phyloP scores from a whole-genome alignment of 176 grass and related monocot species.

The Zizania latifolia region DNA sequence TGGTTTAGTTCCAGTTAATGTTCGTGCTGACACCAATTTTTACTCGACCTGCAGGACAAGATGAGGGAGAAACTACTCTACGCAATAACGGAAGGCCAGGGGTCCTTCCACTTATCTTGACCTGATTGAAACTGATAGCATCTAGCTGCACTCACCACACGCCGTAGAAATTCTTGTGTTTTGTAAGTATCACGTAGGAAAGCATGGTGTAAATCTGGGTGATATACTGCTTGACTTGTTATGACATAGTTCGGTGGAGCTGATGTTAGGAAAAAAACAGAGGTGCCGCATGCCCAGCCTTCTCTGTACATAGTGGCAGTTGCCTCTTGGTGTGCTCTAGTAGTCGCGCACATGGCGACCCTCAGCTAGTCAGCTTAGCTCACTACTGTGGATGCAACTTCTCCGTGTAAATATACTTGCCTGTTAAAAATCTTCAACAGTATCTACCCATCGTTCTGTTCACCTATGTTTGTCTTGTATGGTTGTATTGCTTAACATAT shows the following conservation, averaged over 20 bases:
- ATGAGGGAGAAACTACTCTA: constrained; percentile 64
- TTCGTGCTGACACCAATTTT: neutral
- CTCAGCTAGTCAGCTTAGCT: constrained; percentile 21
- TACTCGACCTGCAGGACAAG: constrained; percentile 47
- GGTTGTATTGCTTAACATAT: neutral
- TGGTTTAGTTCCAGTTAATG: neutral
- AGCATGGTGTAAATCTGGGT: constrained; percentile 27
- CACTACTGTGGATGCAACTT: neutral
- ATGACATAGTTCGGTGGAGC: too few species aligned
- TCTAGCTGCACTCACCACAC: neutral
- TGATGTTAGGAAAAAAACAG: too few species aligned
- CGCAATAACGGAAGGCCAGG: constrained; percentile 69
- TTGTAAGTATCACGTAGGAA: constrained; percentile 41
- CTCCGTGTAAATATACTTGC: constrained; percentile 37
- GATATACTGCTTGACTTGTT: constrained; percentile 20
- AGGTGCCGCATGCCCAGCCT: neutral
- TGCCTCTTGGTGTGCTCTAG: constrained; percentile 21
- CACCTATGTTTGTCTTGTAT: too few species aligned
- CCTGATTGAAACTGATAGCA: neutral
- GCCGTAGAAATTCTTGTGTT: neutral
- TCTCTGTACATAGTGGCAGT: constrained; percentile 32
- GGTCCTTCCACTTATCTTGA: constrained; percentile 75
- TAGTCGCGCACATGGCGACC: constrained; percentile 13
- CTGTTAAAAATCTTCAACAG: constrained; percentile 5
- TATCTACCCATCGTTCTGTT: neutral